Conservation (phyloP, 2,329 filamentous ascomycete genomes). For the Sporothrix sp. region DNA sequence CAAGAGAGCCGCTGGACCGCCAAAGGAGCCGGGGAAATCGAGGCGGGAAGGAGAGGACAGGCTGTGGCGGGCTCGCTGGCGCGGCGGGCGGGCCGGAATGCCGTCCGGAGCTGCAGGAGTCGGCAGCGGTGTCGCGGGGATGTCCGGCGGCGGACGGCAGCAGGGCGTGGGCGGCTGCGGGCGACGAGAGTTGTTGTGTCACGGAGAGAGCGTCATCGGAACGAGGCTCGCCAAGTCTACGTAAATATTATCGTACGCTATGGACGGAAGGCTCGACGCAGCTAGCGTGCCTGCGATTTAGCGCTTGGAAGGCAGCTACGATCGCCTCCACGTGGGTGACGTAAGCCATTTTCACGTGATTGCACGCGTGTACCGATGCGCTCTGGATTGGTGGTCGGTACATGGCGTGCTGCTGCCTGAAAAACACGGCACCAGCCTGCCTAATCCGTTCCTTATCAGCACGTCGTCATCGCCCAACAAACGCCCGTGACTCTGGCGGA, state of each 20-base stretch:
- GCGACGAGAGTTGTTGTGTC: neutral
- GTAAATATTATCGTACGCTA: too few relatives aligned
- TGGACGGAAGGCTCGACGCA: too few relatives aligned
- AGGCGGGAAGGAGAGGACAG: neutral
- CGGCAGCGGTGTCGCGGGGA: neutral
- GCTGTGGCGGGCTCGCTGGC: too few relatives aligned
- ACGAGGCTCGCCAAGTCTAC: neutral
- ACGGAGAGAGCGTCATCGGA: constrained; percentile 6
- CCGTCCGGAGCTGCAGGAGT: neutral
- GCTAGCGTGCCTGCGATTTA: too few relatives aligned
- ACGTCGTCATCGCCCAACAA: constrained; percentile 13
- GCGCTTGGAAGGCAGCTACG: constrained; percentile 1
- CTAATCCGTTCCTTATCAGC: constrained; percentile 9
- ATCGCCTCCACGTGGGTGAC: too few relatives aligned
- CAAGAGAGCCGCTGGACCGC: neutral
- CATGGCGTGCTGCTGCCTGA: neutral
- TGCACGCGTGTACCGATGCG: neutral
- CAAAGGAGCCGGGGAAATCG: neutral
- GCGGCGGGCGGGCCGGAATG: too few relatives aligned
- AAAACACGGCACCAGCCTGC: constrained; percentile 3
- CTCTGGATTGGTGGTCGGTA: neutral
- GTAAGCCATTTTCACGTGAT: too few relatives aligned
- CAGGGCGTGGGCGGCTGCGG: neutral
- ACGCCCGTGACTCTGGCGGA: constrained; percentile 9
- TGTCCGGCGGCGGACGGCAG: neutral